Evolutionary conservation across 768 basidiomycete genomes (phyloP), one percentile per base, ranked within the genome.

Genomic region (Lentinula detonsa): DNA sequence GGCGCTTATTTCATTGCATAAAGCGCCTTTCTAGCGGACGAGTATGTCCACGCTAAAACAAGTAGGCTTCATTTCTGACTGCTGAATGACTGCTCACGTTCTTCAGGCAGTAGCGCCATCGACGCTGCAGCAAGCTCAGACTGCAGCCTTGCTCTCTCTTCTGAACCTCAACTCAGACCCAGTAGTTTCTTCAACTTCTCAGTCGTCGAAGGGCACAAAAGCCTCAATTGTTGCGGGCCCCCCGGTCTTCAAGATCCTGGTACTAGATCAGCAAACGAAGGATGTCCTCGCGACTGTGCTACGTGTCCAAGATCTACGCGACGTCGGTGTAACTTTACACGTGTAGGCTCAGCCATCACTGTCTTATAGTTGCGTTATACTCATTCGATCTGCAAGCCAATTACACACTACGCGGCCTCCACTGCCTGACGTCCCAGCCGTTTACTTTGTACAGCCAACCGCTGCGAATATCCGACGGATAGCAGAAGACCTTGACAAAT

Each of bases 311-410:
- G 97, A 98, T 75, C 80, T 99, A 63, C 84, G 97, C 60, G 96
- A 98, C 68, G 91, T 93, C 53, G 97, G 97, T 35, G 95, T 99
- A 45, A 99, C 97, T 8, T 80, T 99, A 61, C 97, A 99, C 76
- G 94, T 98, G 95, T 98, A 78, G 67, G 93, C 77, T 59, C 28
- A 33, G 16, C 64, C 52, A 43, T 46, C n/a, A 49, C 18, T 54
- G 65, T 40, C 33, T 53, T 23, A 49, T 48, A 7, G 63, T 4
- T 23, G 21, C 57, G 48, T 37, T 39, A 54, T 34, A 59, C n/a
- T 51, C 51, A 59, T 59, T 59, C 50, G 50, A 52, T 39, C 56
- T 42, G 57, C 51, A 64, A 98, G 95, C 64, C 97, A 98, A 78
- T 75, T 98, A 5, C 95, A 98, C 70, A 87, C 94, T 0, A 75